These are phyloP conservation scores for Nicotiana otophora DNA, from an alignment of 257 asterid genomes.

Conservation along the genomic window DNA sequence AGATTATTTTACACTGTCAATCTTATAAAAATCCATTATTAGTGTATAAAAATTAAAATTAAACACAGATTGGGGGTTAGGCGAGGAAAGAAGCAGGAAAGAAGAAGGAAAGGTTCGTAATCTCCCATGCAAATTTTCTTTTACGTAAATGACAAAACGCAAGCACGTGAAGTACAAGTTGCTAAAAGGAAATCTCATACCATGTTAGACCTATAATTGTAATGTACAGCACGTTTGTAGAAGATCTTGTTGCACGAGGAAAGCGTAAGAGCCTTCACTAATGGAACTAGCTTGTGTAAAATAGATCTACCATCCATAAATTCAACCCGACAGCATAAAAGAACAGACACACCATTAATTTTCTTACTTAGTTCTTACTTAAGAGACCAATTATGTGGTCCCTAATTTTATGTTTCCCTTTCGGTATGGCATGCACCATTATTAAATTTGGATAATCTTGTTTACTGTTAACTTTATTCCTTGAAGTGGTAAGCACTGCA, in stretches of 20 bases:
- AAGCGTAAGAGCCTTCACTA: background rate
- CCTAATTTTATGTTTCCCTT: conserved; percentile 52
- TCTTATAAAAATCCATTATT: no score
- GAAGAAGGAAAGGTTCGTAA: background rate
- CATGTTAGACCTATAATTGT: conserved; percentile 11
- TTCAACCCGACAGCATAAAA: conserved; percentile 28
- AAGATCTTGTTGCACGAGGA: conserved; percentile 34
- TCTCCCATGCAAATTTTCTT: conserved; percentile 21
- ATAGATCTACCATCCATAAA: background rate
- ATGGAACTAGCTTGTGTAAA: background rate
- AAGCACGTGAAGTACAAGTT: conserved; percentile 21
- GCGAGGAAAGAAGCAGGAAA: background rate
- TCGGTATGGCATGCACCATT: conserved; percentile 21
- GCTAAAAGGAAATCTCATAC: conserved; percentile 12
- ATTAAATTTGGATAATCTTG: background rate
- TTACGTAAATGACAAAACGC: conserved; percentile 8
- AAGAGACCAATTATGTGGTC: conserved; percentile 77
- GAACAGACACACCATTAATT: background rate
- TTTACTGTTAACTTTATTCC: background rate
- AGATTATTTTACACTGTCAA: no score
- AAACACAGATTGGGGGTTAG: background rate
- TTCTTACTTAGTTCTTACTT: conserved; percentile 1
- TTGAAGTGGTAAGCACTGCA: conserved; percentile 29
- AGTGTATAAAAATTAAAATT: background rate
- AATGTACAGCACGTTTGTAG: conserved; percentile 34